These are phyloP conservation scores for Fusarium albidum DNA, from an alignment of 2,329 filamentous ascomycete species.

Conservation along the genomic window DNA sequence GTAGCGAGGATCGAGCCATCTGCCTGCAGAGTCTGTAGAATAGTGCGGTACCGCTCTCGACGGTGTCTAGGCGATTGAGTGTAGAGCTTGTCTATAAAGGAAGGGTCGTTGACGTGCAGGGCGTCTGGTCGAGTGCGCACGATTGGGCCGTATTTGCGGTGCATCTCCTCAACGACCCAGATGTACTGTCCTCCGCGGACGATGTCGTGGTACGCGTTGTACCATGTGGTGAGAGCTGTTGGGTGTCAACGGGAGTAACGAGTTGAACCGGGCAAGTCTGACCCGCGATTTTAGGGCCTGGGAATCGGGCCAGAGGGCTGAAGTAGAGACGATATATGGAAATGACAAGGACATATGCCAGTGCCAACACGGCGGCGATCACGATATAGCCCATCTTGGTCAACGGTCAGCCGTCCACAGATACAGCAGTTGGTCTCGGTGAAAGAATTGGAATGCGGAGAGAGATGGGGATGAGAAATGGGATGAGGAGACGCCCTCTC, in stretches of 20 bases:
- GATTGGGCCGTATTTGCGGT: slow-evolving; percentile 48
- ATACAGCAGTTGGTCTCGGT: too few relatives aligned
- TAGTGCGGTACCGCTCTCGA: slow-evolving; percentile 19
- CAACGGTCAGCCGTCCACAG: too few relatives aligned
- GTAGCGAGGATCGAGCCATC: slow-evolving; percentile 28
- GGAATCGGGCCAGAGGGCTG: slow-evolving; percentile 32
- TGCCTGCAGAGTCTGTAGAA: slow-evolving; percentile 5
- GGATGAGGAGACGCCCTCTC: too few relatives aligned
- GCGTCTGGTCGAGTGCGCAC: slow-evolving; percentile 41
- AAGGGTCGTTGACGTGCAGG: slow-evolving; percentile 40
- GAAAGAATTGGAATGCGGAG: too few relatives aligned
- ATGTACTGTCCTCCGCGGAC: slow-evolving; percentile 27
- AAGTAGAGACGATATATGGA: slow-evolving; percentile 34
- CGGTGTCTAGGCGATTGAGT: slow-evolving; percentile 14
- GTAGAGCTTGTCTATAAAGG: slow-evolving; percentile 37
- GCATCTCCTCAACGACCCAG: slow-evolving; percentile 39
- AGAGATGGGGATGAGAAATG: too few relatives aligned
- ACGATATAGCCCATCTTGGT: background rate
- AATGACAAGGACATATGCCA: slow-evolving; percentile 3
- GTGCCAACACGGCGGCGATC: background rate
- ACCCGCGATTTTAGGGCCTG: slow-evolving; percentile 37
- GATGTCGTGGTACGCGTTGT: slow-evolving; percentile 24
- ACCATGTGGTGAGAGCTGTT: slow-evolving; percentile 21
- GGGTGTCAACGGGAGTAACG: background rate
- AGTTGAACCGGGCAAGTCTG: background rate